Evolutionary conservation across 1,139 yeast species (phyloP), one percentile per base, ranked within the genome.

Genomic region (Yamadazyma conglobata): DNA sequence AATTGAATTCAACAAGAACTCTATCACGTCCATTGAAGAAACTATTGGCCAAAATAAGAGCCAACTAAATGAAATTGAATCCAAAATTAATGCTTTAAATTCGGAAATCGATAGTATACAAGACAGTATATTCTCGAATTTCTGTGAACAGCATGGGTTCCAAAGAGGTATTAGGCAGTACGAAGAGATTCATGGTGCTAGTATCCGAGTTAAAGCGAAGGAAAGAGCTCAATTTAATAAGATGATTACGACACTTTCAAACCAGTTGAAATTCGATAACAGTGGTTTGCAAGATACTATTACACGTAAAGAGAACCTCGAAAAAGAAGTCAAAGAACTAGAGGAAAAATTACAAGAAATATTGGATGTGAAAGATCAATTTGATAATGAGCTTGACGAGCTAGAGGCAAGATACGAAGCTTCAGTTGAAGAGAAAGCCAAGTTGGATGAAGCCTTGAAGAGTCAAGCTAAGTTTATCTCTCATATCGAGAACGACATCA

Each of bases 181-280:
- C 49, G 95, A 86, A 51, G 63, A 60, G 27, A 61, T 73, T 15
- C 86, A 82, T 37, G 89, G 91, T 8, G 63, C 77, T 3, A 59
- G 76, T 9, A 50, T 76, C 36, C 71, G 87, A 48, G 67, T 70
- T 24, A 72, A 79, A 34, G 70, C 83, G 1, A 78, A 75, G 42
- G 88, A 83, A 50, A 65, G 81, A 33, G 64, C 83, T 3, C 78
- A 77, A 42, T 75, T 71, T 40, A 60, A 72, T 19, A 76, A 75
- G 35, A 79, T 84, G 22, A 68, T 82, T 16, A 58, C 82, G n/a
- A 69, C 77, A 5, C 58, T 84, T 30, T 64, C 76, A 22, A 80
- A 73, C 39, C 83, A 80, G 47, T 49, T 82, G 17, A 61, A 64
- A 10, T 86, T 87, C 56, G 93, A 84, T 48, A 58, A 50, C 11